These are phyloP conservation scores for Pseudozyma tsukubaensis DNA, from an alignment of 1,284 basidiomycete genomes.

Conservation along the genomic window DNA sequence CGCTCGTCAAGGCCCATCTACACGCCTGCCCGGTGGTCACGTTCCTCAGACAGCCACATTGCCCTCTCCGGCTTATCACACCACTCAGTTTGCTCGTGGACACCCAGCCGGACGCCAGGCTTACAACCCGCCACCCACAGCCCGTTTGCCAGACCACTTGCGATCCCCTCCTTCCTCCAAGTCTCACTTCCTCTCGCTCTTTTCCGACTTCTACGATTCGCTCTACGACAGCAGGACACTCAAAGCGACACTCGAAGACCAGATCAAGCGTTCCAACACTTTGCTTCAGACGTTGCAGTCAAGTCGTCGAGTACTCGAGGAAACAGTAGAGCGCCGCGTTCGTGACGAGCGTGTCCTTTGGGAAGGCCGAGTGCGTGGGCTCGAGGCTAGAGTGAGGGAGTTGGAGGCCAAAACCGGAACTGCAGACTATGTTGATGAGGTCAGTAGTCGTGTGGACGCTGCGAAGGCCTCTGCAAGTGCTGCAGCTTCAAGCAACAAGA, in stretches of 20 bases:
- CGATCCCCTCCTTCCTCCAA: constrained; percentile 59
- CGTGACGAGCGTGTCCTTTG: constrained; percentile 57
- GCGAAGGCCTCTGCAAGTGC: neutral
- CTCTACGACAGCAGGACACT: constrained; percentile 65
- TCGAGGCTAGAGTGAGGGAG: constrained; percentile 55
- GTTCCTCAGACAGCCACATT: constrained; percentile 60
- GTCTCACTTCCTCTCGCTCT: constrained; percentile 63
- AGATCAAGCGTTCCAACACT: constrained; percentile 64
- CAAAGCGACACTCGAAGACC: constrained; percentile 66
- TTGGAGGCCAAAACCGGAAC: constrained; percentile 45
- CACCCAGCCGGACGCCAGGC: constrained; percentile 26
- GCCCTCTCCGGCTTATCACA: constrained; percentile 65
- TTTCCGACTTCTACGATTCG: constrained; percentile 66
- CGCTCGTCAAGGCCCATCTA: constrained; percentile 31
- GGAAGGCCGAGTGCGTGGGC: constrained; percentile 53
- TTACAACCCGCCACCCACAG: constrained; percentile 30
- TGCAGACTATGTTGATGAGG: constrained; percentile 22
- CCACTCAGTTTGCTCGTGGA: constrained; percentile 51
- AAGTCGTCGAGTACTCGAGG: constrained; percentile 60
- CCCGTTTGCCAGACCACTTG: constrained; percentile 52
- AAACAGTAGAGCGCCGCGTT: constrained; percentile 61
- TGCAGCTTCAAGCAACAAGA: neutral
- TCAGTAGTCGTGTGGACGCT: constrained; percentile 4
- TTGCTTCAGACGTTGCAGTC: constrained; percentile 66
- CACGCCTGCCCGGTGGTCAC: constrained; percentile 38